Evolutionary conservation across 208 protist species (phyloP).

Genomic region (Crithidia sp.): DNA sequence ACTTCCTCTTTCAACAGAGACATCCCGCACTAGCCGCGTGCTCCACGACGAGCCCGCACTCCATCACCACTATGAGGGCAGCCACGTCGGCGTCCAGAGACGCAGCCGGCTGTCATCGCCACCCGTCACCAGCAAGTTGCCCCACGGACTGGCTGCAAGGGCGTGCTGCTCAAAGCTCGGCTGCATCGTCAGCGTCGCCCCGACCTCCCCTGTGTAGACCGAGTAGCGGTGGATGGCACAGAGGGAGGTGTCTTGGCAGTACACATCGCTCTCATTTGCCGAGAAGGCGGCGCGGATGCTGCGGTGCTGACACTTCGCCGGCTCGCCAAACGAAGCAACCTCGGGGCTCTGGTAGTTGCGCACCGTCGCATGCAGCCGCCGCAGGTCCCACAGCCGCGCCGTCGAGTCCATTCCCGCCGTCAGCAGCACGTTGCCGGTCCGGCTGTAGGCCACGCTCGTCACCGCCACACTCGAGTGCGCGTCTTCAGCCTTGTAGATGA

Average conservation of each 20-base stretch:
- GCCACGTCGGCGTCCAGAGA: conserved; percentile 81
- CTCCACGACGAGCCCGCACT: too few relatives aligned
- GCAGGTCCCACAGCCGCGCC: conserved; percentile 84
- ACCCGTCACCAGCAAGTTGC: conserved; percentile 70
- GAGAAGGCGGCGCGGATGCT: conserved; percentile 79
- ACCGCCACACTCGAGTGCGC: conserved; percentile 80
- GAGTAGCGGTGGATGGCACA: conserved; percentile 69
- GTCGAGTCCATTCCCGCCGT: conserved; percentile 87
- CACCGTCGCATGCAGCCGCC: conserved; percentile 30
- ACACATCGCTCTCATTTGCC: conserved; percentile 75
- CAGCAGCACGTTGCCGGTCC: conserved; percentile 77
- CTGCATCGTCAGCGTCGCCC: conserved; percentile 55
- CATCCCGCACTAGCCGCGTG: too few relatives aligned
- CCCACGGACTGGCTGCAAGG: conserved; percentile 58
- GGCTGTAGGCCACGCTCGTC: conserved; percentile 83
- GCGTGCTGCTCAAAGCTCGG: conserved; percentile 71
- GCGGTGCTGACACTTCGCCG: conserved; percentile 72
- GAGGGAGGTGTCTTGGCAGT: conserved; percentile 66
- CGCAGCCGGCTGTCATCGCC: conserved; percentile 82
- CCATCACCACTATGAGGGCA: conserved; percentile 32
- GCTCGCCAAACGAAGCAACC: conserved; percentile 78
- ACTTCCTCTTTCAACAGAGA: not conserved
- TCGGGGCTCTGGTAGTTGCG: conserved; percentile 41
- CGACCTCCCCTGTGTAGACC: conserved; percentile 72
- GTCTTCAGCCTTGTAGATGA: conserved; percentile 54